phyloP scores from a whole-genome alignment of 495 filamentous ascomycete genomes.

The Penicillium simplicissimum region DNA sequence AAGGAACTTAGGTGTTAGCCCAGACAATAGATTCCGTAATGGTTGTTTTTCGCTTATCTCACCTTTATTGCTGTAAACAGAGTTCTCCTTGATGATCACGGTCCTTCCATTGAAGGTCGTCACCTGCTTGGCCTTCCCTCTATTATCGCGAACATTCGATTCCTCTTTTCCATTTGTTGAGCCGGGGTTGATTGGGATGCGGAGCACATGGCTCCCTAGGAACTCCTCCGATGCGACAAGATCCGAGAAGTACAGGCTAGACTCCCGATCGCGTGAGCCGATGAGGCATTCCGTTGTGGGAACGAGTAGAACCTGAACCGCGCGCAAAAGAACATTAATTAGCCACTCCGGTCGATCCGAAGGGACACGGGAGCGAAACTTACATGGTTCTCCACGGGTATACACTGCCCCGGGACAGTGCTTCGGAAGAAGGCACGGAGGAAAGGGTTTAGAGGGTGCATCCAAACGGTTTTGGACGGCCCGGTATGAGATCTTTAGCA shows the following conservation, averaged over 20 bases:
- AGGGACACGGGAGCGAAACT: constrained; percentile 22
- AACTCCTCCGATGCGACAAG: constrained; percentile 90
- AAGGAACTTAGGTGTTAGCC: constrained; percentile 13
- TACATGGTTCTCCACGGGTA: constrained; percentile 87
- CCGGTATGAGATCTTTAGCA: constrained; percentile 35
- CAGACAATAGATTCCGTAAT: neutral
- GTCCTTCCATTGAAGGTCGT: constrained; percentile 90
- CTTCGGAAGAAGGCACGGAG: constrained; percentile 98
- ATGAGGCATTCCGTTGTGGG: constrained; percentile 89
- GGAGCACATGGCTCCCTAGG: constrained; percentile 92
- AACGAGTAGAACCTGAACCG: constrained; percentile 76
- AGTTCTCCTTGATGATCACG: constrained; percentile 91
- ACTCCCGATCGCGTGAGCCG: constrained; percentile 86
- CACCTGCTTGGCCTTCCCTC: constrained; percentile 91
- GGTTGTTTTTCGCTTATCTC: constrained; percentile 11
- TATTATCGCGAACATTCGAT: constrained; percentile 79
- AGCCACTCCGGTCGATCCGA: constrained; percentile 22
- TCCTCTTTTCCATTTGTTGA: constrained; percentile 61
- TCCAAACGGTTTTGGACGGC: constrained; percentile 67
- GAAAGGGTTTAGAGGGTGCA: constrained; percentile 99
- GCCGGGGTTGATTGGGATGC: constrained; percentile 65
- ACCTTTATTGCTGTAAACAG: constrained; percentile 97
- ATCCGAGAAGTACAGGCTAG: constrained; percentile 73
- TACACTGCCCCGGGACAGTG: constrained; percentile 88
- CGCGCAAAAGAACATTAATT: constrained; percentile 15